Percentiles rank a stretch among this genome's conserved stretches.
Conservation (phyloP, 352 stramenopile genomes). For the Globisporangium barbulae region DNA sequence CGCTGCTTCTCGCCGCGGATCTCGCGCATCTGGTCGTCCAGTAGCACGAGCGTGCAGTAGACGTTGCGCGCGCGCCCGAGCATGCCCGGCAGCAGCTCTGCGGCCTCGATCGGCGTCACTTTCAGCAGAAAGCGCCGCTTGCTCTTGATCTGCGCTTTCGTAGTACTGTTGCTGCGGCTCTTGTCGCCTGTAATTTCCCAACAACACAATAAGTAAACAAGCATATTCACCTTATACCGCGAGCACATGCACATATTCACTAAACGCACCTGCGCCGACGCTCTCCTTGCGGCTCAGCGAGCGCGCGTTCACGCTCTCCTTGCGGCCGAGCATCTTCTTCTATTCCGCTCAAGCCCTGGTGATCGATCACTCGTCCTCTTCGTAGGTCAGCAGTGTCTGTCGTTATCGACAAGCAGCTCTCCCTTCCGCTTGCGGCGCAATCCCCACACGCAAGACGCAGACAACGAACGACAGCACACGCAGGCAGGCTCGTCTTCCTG, state of each 20-base stretch:
- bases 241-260: background rate
- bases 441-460: too few species aligned
- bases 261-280: background rate
- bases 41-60: constrained; percentile 80
- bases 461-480: background rate
- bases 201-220: background rate
- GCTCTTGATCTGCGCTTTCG: constrained; percentile 52
- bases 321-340: constrained; percentile 14
- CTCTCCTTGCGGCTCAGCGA: constrained; percentile 20
- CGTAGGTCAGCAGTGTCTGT: background rate
- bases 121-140: constrained; percentile 82
- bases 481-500: background rate
- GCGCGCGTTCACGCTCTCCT: constrained; percentile 13
- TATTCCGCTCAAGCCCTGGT: background rate
- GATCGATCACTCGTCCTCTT: background rate
- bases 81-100: constrained; percentile 62
- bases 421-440: background rate
- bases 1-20: constrained; percentile 88
- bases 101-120: constrained; percentile 81
- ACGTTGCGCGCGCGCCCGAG: constrained; percentile 58
- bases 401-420: background rate
- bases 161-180: constrained; percentile 15
- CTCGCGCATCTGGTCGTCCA: constrained; percentile 82
- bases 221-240: background rate
- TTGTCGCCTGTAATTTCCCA: constrained; percentile 1